phyloP scores from a whole-genome alignment of 2,329 filamentous ascomycete species.

The Diaporthe sp. region DNA sequence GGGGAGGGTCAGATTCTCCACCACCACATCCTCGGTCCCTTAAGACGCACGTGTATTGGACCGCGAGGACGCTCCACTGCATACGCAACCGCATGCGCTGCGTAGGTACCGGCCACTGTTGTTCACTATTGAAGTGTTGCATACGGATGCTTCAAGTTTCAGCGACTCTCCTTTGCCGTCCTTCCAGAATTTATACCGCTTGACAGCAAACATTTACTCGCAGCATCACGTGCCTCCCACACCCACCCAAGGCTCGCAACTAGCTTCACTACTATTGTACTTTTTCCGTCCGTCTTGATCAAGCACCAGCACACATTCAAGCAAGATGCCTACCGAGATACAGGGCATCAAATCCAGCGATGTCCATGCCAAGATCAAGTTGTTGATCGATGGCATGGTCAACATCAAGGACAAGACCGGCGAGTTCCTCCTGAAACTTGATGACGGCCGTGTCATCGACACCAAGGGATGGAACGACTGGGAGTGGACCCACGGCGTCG shows the following conservation, averaged over 20 bases:
- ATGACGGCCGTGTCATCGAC: constrained; percentile 83
- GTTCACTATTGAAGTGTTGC: background rate
- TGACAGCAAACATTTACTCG: background rate
- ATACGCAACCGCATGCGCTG: background rate
- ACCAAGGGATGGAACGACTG: constrained; percentile 88
- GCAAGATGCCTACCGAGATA: constrained; percentile 57
- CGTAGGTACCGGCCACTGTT: constrained; percentile 5
- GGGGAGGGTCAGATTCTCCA: constrained; percentile 38
- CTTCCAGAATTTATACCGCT: background rate
- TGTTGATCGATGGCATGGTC: constrained; percentile 80
- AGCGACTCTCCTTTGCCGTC: background rate
- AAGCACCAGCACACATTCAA: background rate
- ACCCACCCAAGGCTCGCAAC: background rate
- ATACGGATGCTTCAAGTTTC: background rate
- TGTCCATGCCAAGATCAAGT: constrained; percentile 70
- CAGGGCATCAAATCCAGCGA: constrained; percentile 62
- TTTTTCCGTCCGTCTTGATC: background rate
- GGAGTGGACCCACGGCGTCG: constrained; percentile 88
- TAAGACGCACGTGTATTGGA: constrained; percentile 11
- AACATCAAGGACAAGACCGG: constrained; percentile 84
- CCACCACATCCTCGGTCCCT: constrained; percentile 26
- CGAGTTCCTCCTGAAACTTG: constrained; percentile 78
- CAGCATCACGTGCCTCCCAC: constrained; percentile 1
- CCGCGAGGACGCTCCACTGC: constrained; percentile 1
- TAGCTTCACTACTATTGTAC: background rate